Evolutionary conservation across 164 flowering plant species (phyloP).

Genomic region (Paratinospora sagittata): DNA sequence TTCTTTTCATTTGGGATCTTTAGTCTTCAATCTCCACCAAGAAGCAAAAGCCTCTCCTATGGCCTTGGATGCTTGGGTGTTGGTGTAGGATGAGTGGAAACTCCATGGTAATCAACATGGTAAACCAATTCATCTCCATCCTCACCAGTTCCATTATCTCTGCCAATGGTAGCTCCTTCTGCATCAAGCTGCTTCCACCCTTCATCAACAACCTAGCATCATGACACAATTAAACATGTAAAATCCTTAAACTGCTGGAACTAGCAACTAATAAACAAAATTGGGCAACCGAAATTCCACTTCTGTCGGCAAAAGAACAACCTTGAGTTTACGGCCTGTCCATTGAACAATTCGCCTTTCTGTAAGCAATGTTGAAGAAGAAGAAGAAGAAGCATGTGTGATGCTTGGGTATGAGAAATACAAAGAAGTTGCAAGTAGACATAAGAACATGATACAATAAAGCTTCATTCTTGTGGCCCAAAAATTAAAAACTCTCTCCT

Average conservation of each 20-base stretch:
- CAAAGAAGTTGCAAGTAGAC: conserved; percentile 22
- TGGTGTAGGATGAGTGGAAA: conserved; percentile 61
- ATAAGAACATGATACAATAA: conserved; percentile 21
- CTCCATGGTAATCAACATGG: conserved; percentile 65
- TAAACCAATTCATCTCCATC: conserved; percentile 35
- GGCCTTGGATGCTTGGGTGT: conserved; percentile 50
- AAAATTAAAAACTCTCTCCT: not conserved
- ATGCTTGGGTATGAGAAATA: conserved; percentile 17
- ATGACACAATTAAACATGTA: conserved; percentile 7
- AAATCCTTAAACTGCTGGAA: not conserved
- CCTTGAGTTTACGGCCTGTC: conserved; percentile 17
- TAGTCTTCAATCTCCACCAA: not conserved
- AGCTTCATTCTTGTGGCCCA: conserved; percentile 25
- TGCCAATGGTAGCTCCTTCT: conserved; percentile 9
- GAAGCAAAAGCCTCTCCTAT: conserved; percentile 7
- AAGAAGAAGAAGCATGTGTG: conserved; percentile 9
- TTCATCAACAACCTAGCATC: conserved; percentile 26
- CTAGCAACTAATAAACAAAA: not conserved
- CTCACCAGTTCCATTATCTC: conserved; percentile 7
- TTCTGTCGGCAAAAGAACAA: not conserved
- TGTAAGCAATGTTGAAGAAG: conserved; percentile 9
- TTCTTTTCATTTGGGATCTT: not conserved
- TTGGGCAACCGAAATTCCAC: not conserved
- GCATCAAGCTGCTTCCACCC: not conserved
- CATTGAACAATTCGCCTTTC: conserved; percentile 14